Evolutionary conservation across 2,329 filamentous ascomycete species (phyloP).

Genomic region (Pseudogymnoascus sp.): DNA sequence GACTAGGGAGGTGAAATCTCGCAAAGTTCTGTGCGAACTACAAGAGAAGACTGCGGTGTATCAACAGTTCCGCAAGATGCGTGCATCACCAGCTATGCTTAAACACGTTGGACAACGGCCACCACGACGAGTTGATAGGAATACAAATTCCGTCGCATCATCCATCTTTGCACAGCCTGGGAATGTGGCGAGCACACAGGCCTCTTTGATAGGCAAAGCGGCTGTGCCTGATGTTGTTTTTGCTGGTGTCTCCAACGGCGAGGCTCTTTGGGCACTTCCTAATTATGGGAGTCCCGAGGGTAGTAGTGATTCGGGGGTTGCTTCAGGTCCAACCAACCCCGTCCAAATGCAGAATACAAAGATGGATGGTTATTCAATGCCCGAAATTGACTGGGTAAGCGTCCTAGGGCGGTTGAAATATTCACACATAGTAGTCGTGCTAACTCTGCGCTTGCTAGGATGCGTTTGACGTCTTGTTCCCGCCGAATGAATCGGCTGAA

Average conservation of each 20-base stretch:
- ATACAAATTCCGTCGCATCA: neutral
- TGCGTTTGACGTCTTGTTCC: conserved; percentile 28
- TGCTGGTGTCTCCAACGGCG: conserved; percentile 41
- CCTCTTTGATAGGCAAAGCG: conserved; percentile 10
- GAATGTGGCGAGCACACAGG: too few relatives aligned
- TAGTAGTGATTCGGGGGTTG: conserved; percentile 37
- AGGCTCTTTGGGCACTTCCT: conserved; percentile 38
- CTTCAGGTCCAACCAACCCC: conserved; percentile 17
- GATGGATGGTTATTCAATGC: conserved; percentile 33
- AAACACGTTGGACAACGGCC: conserved; percentile 23
- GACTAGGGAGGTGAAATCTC: conserved; percentile 49
- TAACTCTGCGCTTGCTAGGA: conserved; percentile 16
- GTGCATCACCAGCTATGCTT: conserved; percentile 37
- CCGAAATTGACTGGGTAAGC: conserved; percentile 62
- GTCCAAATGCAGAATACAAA: neutral
- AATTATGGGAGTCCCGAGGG: conserved; percentile 36
- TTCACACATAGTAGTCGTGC: neutral
- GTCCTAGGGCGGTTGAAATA: neutral
- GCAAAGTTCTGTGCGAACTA: conserved; percentile 55
- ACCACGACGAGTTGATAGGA: conserved; percentile 15
- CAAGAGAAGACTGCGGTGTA: conserved; percentile 54
- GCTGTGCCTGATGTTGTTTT: conserved; percentile 30
- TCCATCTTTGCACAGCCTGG: neutral
- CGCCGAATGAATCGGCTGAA: conserved; percentile 19
- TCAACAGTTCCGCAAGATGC: conserved; percentile 49